Base-by-base conservation (phyloP, 306 rosid species). In the Rosa persica region DNA sequence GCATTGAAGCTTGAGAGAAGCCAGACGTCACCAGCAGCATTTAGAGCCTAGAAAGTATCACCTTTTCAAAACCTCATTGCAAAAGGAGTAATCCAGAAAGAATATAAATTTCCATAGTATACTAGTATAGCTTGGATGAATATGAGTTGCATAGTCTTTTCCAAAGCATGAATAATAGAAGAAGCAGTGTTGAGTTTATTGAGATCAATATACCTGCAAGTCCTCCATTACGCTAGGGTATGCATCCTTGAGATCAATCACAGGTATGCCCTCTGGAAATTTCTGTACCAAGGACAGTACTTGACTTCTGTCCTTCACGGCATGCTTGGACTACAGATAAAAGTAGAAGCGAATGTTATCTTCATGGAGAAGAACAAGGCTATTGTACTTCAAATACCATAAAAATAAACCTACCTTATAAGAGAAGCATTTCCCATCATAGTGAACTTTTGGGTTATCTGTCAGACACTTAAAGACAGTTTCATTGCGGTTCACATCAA, bases 1-100 rank as follows among this genome's bases (percentile, higher is more conserved):
- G 98, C 91, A 83, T 89, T 97, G 27, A 91, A 89, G 93, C 91
- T 92, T 54, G 97, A 91, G 40, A 91, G 91, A 55, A 95, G 90
- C 99, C 98, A 95, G 62, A 95, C 86, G 81, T 89, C 93, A 78
- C 98, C 90, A 12, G 93, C 85, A 76, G 84, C 93, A 87, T 93
- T 92, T 81, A 92, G 83, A 82, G 70, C 89, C 98, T 92, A 61
- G 16, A 76, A 76, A 83, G 1, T 66, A 54, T 84, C 17, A 47
- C 69, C 44, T 74, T 61, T 46, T 19, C 47, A 73, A 82, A 73
- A 70, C 73, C 76, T 62, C 19, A 79, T 47, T 76, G 75, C 69
- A 78, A 30, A 54, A 78, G 27, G 75, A 79, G 38, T 23, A n/a
- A 42, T 74, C 48, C 36, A 38, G 38, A 73, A 30, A 30, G 3